Evolutionary conservation across 345 rosid species (phyloP), one percentile per base, ranked within the genome.

Genomic region (Citrus cavaleriei): DNA sequence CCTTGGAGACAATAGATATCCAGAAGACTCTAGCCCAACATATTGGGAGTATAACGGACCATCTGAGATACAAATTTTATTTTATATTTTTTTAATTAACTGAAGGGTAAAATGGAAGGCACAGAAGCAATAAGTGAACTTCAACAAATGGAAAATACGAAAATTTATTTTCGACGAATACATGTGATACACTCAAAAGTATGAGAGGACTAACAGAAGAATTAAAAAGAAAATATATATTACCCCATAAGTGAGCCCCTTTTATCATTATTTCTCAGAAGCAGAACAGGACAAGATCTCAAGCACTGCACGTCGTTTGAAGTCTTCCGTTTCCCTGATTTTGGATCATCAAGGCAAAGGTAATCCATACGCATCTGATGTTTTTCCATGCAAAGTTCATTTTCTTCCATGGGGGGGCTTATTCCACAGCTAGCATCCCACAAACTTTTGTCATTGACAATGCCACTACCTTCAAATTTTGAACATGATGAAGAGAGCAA

Each of bases 21-120:
- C 98, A 93, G 80, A 93, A 90, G 72, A 92, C 90, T 87, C 78
- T 89, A 27, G 83, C 85, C 97, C 98, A 95, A 88, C 91, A 90
- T 72, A 95, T 82, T 67, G 98, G 98, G 68, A 93, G 86, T 81
- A 93, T 82, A 35, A 95, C 25, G 58, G 98, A 92, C 97, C 98
- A 92, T 82, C 98, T 95, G 88, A 83, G 81, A 86, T 77, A 78
- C 54, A 78, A 79, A 73, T 65, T 18, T 32, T 34, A 65, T n/a
- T 34, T 34, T 34, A 5, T 32, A 65, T n/a, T 14, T 54, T 54
- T 32, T 65, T 38, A 4, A 40, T 40, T 69, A 24, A 69, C 57
- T 3, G 12, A 40, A 24, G 34, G 13, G 9, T 38, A 37, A 37
- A 37, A 73, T 24, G 27, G 18, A 60, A 74, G 67, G 19, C 24